Base-by-base conservation (phyloP, 768 basidiomycete species). In the Boletus pseudo-olivaceus region DNA sequence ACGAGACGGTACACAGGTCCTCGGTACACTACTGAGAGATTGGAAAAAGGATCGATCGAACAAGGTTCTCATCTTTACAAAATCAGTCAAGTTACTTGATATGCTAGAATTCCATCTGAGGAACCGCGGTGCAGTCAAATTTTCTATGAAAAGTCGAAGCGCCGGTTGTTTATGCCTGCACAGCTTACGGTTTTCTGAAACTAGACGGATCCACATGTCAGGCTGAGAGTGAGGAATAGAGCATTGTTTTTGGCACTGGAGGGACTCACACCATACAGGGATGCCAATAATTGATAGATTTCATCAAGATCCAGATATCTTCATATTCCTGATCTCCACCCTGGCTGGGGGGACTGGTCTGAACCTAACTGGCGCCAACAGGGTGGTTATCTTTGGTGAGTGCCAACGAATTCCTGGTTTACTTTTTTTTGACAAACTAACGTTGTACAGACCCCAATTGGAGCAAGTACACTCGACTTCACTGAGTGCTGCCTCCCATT, bases 41-140 rank as follows among this genome's bases (percentile, higher is more conserved):
- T 85, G 86, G 81, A 79, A 80, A 62, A 81, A 80, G 60, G 83
- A 85, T 44, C 67, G 70, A 17, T 76, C 79, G 0, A 94, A 90
- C 72, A 98, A 97, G 72, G 92, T 97, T 38, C 76, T 98, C 40
- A 85, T 98, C 54, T 98, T 98, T 72, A 94, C 93, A 3, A 93
- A 93, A 67, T 89, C 91, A 1, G 90, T 95, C 51, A 93, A 94
- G 67, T 73, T 98, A 26, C 76, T 98, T 12, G 87, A 89, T 17
- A 92, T 94, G 84, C 72, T 97, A 27, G 82, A 88, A 34, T 87
- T 82, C 61, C 88, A 90, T 67, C 78, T 94, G 12, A 75, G 74
- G n/a, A 73, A 71, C 10, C 73, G 73, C 65, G 71, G 88, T 87
- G 40, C 43, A 53, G 34, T 49, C 8, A 39, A 30, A 20, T 54